Base-by-base conservation (phyloP, 2,329 filamentous ascomycete genomes). In the Fusarium ramigenum region DNA sequence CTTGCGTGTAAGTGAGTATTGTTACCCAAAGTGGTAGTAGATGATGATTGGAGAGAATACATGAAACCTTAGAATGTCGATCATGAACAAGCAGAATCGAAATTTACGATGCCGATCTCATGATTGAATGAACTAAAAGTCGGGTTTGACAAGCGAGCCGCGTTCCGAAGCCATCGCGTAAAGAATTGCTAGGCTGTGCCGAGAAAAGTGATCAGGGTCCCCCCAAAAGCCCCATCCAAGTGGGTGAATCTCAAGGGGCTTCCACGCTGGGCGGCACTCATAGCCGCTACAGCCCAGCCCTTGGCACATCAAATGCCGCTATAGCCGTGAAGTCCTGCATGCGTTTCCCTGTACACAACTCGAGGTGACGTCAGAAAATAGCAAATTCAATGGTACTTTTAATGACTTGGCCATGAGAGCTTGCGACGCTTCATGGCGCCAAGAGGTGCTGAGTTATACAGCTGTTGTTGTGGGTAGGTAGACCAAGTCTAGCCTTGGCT, bases 291-390 rank as follows among this genome's bases (percentile, higher is more conserved):
- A 42, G 61, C 65, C 72, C 60, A 75, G 72, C 44, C 66, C 72
- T 75, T 75, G 72, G 72, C 69, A 46, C 42, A 28, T 58, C 60
- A 56, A 60, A 56, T 75, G 73, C 73, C 73, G 73, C 66, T 66
- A 49, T 69, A 64, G 69, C 73, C 72, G 72, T 62, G 47, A 28
- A 40, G 57, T 60, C 57, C 54, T 57, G 34, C 69, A 46, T 54
- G 36, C 39, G 44, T 28, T 68, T 63, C 63, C 63, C 25, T 68
- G 65, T 25, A 37, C 34, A 39, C 43, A 68, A 32, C n/a, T 40
- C 30, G 47, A 34, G 50, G 59, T 77, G 75, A 77, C 75, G 75
- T 78, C 75, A 77, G 70, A 59, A 63, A 63, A 21, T 25, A 49
- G 66, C 34, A 37, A 40, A 34, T 68, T 64, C 21, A 57, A 57